A percentile compares a stretch with the other conserved stretches of the same genome.
These are phyloP conservation scores for Ogataea dorogensis DNA, from an alignment of 805 yeast species.

Conservation along the genomic window DNA sequence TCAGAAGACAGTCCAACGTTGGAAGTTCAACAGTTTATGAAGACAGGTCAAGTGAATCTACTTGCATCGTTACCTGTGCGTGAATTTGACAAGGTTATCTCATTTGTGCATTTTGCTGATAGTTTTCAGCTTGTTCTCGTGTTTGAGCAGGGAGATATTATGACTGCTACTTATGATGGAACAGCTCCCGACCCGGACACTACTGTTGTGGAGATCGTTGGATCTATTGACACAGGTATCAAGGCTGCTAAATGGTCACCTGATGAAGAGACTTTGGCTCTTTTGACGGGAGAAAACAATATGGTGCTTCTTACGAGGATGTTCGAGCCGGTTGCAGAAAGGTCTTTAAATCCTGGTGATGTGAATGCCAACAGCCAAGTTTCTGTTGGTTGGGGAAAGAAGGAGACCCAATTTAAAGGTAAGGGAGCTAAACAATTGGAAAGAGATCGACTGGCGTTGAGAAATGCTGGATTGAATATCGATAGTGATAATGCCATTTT, in stretches of 20 bases:
- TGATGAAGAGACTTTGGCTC: constrained; percentile 81
- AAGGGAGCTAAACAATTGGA: constrained; percentile 82
- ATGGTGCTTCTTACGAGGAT: constrained; percentile 67
- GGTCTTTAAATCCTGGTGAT: constrained; percentile 57
- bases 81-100: constrained; percentile 43
- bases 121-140: constrained; percentile 63
- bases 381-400: constrained; percentile 97
- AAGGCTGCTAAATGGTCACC: constrained; percentile 80
- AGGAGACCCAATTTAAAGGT: constrained; percentile 95
- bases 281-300: constrained; percentile 62
- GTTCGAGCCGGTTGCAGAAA: constrained; percentile 78
- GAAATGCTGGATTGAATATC: constrained; percentile 64
- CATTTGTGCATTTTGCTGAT: constrained; percentile 71
- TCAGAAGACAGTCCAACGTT: constrained; percentile 50
- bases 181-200: constrained; percentile 45
- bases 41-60: constrained; percentile 54
- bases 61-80: constrained; percentile 61
- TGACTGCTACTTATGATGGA: constrained; percentile 60
- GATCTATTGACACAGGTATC: constrained; percentile 77
- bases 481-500: constrained; percentile 52
- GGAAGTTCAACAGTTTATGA: constrained; percentile 77
- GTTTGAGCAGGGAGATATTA: constrained; percentile 73
- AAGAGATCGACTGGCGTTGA: constrained; percentile 56
- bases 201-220: constrained; percentile 72
- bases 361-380: constrained; percentile 74